Base-by-base conservation (phyloP, 495 filamentous ascomycete species). In the Hyaloscypha variabilis region DNA sequence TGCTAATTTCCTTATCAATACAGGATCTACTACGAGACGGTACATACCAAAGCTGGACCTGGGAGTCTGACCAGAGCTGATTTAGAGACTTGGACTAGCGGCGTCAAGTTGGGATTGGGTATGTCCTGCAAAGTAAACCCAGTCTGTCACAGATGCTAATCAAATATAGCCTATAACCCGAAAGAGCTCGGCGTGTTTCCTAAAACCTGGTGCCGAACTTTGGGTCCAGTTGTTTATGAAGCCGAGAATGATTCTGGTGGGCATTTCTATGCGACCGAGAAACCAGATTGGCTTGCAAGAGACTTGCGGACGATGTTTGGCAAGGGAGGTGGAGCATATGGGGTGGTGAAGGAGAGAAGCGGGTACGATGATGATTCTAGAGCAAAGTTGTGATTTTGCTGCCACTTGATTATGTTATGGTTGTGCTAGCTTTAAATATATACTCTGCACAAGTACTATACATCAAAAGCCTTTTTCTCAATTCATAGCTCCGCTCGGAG, bases 211-310 rank as follows among this genome's bases (percentile, higher is more conserved):
- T 54, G 63, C 25, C 29, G 64, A 24, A 67, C 66, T 1, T 62
- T 88, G 11, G 87, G 88, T 0, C 77, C 78, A 1, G 74, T 91
- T 0, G 86, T 88, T 1, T 82, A 76, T 53, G 84, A 88, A 71
- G 78, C 70, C 25, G 69, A 79, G 19, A 78, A 89, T 71, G 73
- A 78, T 0, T 62, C 66, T 1, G 88, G 88, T 2, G 88, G 88
- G 0, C 88, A 91, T 69, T 91, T 91, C 70, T 82, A 82, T 3
- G 82, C 88, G 2, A 82, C 79, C 69, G 88, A 90, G 67, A 71
- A 69, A 36, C 87, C 88, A 3, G 76, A 86, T 10, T 69, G 50
- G 19, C 30, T 72, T 17, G 70, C 65, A 10, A 65, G 67, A 30
- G 67, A 72, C 49, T 57, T 72, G 49, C 58, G 61, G 57, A 55